Evolutionary conservation across 2,329 filamentous ascomycete species (phyloP).

Genomic region (Talaromyces sp.): DNA sequence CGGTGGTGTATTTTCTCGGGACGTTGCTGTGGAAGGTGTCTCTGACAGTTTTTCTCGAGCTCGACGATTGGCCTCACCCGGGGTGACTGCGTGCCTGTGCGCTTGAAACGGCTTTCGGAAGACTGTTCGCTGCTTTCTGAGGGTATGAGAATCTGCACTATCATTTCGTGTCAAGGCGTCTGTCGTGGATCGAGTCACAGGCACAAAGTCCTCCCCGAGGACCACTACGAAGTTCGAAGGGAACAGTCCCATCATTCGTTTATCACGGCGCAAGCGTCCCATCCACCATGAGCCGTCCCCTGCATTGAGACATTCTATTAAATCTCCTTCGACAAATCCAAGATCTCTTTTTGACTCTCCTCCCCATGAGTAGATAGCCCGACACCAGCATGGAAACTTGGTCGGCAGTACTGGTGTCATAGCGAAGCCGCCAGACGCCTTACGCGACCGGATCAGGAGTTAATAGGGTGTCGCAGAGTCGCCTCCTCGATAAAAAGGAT

Average conservation of each 20-base stretch:
- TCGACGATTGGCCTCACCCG: slow-evolving; percentile 32
- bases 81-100: slow-evolving; percentile 51
- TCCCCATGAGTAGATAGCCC: slow-evolving; percentile 89
- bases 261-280: slow-evolving; percentile 82
- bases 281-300: slow-evolving; percentile 99
- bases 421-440: slow-evolving; percentile 12
- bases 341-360: slow-evolving; percentile 93
- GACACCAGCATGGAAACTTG: slow-evolving; percentile 86
- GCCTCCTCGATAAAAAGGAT: neutral
- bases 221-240: slow-evolving; percentile 97
- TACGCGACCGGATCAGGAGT: neutral
- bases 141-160: slow-evolving; percentile 41
- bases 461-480: neutral
- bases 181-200: slow-evolving; percentile 50
- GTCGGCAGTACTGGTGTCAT: slow-evolving; percentile 61
- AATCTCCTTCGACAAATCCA: slow-evolving; percentile 93
- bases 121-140: slow-evolving; percentile 57
- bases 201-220: slow-evolving; percentile 78
- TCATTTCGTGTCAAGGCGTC: slow-evolving; percentile 44
- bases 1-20: slow-evolving; percentile 33
- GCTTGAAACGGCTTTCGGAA: slow-evolving; percentile 64
- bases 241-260: slow-evolving; percentile 85
- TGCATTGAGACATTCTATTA: slow-evolving; percentile 97
- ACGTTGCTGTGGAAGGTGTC: slow-evolving; percentile 35
- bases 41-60: slow-evolving; percentile 36